phyloP scores from a whole-genome alignment of 2,329 filamentous ascomycete species.

The Stenocarpella maydis region DNA sequence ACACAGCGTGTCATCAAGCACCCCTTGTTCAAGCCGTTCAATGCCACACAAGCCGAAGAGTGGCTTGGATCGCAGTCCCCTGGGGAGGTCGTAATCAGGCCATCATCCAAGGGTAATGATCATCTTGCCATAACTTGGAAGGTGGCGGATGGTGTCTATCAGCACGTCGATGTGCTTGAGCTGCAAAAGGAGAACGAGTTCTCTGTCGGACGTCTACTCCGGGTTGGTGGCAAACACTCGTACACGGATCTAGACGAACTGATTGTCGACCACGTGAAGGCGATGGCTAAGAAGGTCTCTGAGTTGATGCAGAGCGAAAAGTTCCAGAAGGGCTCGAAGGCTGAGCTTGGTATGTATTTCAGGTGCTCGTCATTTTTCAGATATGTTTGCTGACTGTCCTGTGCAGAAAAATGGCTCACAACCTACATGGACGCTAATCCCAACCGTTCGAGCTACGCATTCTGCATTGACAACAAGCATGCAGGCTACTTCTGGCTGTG shows the following conservation, averaged over 20 bases:
- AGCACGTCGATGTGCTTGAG: constrained; percentile 97
- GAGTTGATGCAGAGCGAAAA: constrained; percentile 96
- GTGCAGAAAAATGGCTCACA: constrained; percentile 88
- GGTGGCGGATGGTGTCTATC: constrained; percentile 93
- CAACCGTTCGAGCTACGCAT: constrained; percentile 90
- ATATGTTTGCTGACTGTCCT: constrained; percentile 37
- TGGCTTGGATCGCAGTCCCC: constrained; percentile 85
- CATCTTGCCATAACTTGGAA: constrained; percentile 98
- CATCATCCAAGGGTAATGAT: constrained; percentile 93
- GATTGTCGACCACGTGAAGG: constrained; percentile 96
- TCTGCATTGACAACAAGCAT: constrained; percentile 92
- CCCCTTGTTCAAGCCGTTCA: constrained; percentile 93
- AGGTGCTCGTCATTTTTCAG: background rate
- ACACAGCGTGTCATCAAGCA: constrained; percentile 97
- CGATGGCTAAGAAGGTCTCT: constrained; percentile 97
- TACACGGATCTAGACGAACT: constrained; percentile 97
- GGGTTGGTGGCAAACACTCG: constrained; percentile 86
- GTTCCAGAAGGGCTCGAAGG: constrained; percentile 82
- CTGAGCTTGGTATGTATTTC: constrained; percentile 78
- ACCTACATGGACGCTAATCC: constrained; percentile 98
- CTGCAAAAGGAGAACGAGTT: constrained; percentile 98
- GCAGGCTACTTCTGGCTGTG: constrained; percentile 95
- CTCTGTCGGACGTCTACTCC: constrained; percentile 84
- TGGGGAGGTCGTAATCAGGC: constrained; percentile 93
- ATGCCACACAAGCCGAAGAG: constrained; percentile 90